Evolutionary conservation across 2,329 filamentous ascomycete species (phyloP), one percentile per base, ranked within the genome.

Genomic region (Magnaporthiopsis incrustans): DNA sequence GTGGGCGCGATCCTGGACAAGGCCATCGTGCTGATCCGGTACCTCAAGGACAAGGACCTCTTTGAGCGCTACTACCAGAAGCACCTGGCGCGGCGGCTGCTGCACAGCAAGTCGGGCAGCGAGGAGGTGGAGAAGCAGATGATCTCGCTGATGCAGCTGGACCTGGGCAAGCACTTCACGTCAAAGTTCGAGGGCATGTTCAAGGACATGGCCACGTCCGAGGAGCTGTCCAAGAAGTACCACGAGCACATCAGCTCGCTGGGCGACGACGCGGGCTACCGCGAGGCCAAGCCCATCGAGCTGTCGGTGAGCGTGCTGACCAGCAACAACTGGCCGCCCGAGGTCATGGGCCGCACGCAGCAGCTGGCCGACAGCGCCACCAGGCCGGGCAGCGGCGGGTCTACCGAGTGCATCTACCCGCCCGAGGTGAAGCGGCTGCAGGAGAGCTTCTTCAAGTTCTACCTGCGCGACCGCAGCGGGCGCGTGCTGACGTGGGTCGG

Each of bases 61-160:
- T 97, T 99, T 71, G 94, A 99, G 78, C 87, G 90, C 5, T 99
- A 99, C 76, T 98, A 99, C 80, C 97, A 98, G 80, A 96, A 96
- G 74, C 95, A 99, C 76, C 83, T 99, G 30, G 94, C 91, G 59
- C 89, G 91, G 66, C 87, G 95, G 62, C 79, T 99, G 57, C 81
- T 99, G 25, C 91, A 95, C 77, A 91, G 89, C 73, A 96, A 95
- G 71, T 94, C 92, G 0, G 89, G 96, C 69, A 96, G 91, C 73
- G 89, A 91, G 68, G 94, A 97, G 71, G 91, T 92, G 0, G 95
- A 99, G 77, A 93, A 94, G 74, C 89, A 95, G 71, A 96, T 99
- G 85, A 95, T 99, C 63, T 89, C 89, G 0, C 90, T 94, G 67
- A 97, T 99, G 92, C 98, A 97, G 82, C 86, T 95, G 72, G 94